phyloP scores from a whole-genome alignment of 257 asterid species.

The Mitragyna speciosa region DNA sequence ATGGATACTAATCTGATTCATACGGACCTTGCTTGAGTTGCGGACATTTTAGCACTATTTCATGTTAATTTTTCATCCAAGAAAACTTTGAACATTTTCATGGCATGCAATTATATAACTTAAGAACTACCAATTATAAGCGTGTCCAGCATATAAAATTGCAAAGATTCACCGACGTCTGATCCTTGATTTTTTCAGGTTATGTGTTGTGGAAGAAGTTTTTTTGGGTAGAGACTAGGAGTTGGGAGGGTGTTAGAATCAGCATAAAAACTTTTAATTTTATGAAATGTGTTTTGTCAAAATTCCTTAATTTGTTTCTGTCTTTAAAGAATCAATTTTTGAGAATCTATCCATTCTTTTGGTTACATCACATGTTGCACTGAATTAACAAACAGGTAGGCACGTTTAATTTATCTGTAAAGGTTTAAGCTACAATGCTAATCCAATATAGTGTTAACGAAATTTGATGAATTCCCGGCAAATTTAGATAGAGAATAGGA shows the following conservation, averaged over 20 bases:
- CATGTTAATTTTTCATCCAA: not conserved
- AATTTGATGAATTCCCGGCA: not conserved
- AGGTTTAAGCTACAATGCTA: not conserved
- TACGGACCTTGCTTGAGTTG: not conserved
- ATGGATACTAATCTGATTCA: not conserved
- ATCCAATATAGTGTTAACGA: not conserved
- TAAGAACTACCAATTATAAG: not conserved
- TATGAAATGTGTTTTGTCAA: not conserved
- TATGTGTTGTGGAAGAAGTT: not conserved
- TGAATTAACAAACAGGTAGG: not conserved
- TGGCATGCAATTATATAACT: not conserved
- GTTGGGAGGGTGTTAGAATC: not conserved
- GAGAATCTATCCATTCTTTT: not conserved
- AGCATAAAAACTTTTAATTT: not conserved
- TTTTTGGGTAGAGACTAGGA: not conserved
- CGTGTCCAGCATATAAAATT: not conserved
- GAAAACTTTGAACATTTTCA: not conserved
- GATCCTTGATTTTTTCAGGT: not conserved
- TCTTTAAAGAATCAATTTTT: not conserved
- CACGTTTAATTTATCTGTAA: not conserved
- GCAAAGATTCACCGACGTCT: not conserved
- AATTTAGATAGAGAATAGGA: not conserved
- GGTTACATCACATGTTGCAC: not conserved
- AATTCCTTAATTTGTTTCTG: not conserved
- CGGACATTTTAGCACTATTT: not conserved